Conservation (phyloP, 768 basidiomycete genomes). For the Tylopilus balloui region DNA sequence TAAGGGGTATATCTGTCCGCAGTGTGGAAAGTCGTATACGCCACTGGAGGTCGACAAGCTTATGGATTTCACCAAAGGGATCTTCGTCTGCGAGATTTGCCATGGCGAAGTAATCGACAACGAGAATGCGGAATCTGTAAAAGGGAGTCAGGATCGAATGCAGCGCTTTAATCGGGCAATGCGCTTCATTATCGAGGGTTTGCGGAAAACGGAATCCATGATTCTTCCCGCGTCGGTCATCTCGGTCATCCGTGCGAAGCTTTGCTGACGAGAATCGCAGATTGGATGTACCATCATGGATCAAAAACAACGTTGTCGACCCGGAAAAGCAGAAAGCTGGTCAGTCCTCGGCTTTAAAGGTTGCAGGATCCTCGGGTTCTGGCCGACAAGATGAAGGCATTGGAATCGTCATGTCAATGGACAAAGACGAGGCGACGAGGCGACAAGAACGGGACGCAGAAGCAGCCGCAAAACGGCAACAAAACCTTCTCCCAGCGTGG, state of each 20-base stretch:
- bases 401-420: slow-evolving; percentile 76
- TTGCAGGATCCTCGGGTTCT: slow-evolving; percentile 64
- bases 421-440: slow-evolving; percentile 79
- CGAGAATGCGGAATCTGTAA: slow-evolving; percentile 81
- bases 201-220: slow-evolving; percentile 88
- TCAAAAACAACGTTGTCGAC: slow-evolving; percentile 67
- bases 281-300: slow-evolving; percentile 80
- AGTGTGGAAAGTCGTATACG: slow-evolving; percentile 78
- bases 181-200: slow-evolving; percentile 77
- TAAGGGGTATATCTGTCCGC: slow-evolving; percentile 95
- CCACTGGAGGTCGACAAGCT: slow-evolving; percentile 83
- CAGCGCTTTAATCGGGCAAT: slow-evolving; percentile 92
- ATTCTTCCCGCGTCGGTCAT: slow-evolving; percentile 69
- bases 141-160: slow-evolving; percentile 91
- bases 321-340: slow-evolving; percentile 55
- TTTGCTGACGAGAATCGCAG: slow-evolving; percentile 34
- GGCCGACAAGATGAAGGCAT: slow-evolving; percentile 60
- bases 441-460: slow-evolving; percentile 72
- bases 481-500: slow-evolving; percentile 93
- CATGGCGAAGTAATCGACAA: slow-evolving; percentile 84
- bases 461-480: slow-evolving; percentile 79
- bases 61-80: slow-evolving; percentile 62
- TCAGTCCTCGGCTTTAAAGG: slow-evolving; percentile 56
- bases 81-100: slow-evolving; percentile 86
- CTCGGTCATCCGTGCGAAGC: neutral